Base-by-base conservation (phyloP, 257 asterid genomes). In the Penstemon newberryi region DNA sequence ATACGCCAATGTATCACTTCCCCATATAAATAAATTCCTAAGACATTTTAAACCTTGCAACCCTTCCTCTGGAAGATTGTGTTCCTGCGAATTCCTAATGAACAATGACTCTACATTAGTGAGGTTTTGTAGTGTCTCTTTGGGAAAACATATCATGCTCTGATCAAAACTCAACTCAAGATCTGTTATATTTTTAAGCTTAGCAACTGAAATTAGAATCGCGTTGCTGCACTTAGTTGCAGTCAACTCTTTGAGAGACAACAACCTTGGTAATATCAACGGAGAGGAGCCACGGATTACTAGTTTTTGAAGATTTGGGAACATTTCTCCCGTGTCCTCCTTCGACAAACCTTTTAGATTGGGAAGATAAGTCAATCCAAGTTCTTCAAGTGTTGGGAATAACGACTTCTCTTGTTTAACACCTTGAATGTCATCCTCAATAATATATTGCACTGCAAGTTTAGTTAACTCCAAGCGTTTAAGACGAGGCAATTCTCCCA, bases 401-500 rank as follows among this genome's bases (percentile, higher is more conserved):
- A 5, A 7, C 41, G 5, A 12, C 2, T 25, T 25, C 33, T 15
- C 13, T 33, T 19, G 7, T 37, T 15, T 7, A 18, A 44, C 33
- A 25, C 33, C 33, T 25, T 15, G 15, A 8, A 2, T 9, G 15
- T 52, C 55, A 6, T 67, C 40, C 38, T 62, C 70, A 6, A 63
- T 15, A 12, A 70, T 50, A 38, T 68, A 72, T 45, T 77, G 72
- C 11, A 57, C 60, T 56, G 25, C 61, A 18, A 53, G n/a, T 3
- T 5, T 8, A 0, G 0, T 2, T 39, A 76, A 66, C 6, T 5
- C 2, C 63, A 76, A 9, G 44, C 0, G 2, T 8, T 70, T 39
- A 8, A 75, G 72, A 56, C 4, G 60, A 41, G 72, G 75, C 18
- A 75, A 18, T 52, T 57, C 60, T 19, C 60, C 73, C 47, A 75